phyloP scores from a whole-genome alignment of 2,329 filamentous ascomycete species.

The Calonectria leucothoes region DNA sequence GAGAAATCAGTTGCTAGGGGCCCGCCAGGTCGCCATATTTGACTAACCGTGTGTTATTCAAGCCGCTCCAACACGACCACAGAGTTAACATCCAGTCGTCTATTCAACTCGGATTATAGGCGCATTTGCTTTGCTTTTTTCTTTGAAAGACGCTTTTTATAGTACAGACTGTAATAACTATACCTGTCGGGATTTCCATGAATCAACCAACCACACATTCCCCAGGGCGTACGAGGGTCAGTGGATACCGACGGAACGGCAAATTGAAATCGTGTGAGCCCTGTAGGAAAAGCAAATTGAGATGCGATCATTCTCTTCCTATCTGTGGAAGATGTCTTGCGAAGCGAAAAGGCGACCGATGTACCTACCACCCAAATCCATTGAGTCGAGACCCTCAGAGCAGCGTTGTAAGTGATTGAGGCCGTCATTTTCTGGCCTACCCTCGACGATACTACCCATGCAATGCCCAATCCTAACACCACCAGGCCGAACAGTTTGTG shows the following conservation, averaged over 20 bases:
- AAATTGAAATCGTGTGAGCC: slow-evolving; percentile 11
- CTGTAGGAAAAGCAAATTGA: slow-evolving; percentile 10
- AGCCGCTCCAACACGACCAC: background rate
- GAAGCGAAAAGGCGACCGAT: background rate
- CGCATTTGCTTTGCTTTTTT: too few species aligned
- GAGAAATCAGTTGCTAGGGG: background rate
- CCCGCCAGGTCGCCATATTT: background rate
- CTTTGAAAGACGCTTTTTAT: background rate
- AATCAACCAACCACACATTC: background rate
- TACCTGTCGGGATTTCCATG: background rate
- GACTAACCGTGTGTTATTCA: background rate
- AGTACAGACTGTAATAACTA: background rate
- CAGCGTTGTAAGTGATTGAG: background rate
- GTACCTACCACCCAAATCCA: slow-evolving; percentile 10
- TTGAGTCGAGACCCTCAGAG: background rate
- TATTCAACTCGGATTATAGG: background rate
- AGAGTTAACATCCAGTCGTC: background rate
- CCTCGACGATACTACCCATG: background rate
- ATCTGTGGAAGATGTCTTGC: slow-evolving; percentile 9
- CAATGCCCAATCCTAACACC: background rate
- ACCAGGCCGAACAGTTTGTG: background rate
- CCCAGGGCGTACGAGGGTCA: background rate
- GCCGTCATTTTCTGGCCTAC: too few species aligned
- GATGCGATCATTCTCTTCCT: slow-evolving; percentile 10
- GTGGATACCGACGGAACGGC: slow-evolving; percentile 12